These are phyloP conservation scores for Trichosporon faecale DNA, from an alignment of 1,284 basidiomycete species.

Conservation along the genomic window DNA sequence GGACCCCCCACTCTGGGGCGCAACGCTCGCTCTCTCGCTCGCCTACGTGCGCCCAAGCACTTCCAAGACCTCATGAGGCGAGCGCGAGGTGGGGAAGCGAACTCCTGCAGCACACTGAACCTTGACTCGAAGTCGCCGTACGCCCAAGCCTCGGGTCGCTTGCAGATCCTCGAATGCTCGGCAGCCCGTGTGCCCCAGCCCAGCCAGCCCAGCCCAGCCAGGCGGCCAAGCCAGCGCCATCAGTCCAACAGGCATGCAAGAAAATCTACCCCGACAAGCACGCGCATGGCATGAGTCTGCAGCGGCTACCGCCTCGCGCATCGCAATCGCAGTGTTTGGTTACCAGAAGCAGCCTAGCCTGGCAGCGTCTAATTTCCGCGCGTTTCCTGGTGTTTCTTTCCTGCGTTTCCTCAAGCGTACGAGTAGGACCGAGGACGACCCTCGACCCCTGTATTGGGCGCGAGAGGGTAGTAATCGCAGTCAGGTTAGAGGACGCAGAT, in stretches of 20 bases:
- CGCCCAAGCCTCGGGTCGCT: neutral
- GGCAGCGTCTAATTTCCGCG: neutral
- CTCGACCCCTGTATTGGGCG: too few relatives aligned
- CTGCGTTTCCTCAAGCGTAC: neutral
- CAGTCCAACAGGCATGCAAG: neutral
- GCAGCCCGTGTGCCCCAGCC: neutral
- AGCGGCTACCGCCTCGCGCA: neutral
- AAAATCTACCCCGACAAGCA: neutral
- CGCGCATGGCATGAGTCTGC: neutral
- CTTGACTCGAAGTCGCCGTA: neutral
- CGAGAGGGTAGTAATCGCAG: conserved; percentile 11
- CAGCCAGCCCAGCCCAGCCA: neutral
- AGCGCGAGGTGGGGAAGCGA: conserved; percentile 3
- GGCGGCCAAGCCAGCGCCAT: neutral
- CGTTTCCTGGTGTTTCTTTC: neutral
- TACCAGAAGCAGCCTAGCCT: conserved; percentile 3
- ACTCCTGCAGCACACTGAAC: neutral
- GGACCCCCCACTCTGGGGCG: neutral
- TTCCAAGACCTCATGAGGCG: neutral
- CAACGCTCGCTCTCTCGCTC: neutral
- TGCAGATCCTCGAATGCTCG: conserved; percentile 6
- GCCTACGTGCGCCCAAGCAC: neutral
- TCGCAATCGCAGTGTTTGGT: neutral
- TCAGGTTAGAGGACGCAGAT: neutral
- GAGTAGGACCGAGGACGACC: conserved; percentile 5